Evolutionary conservation across 2,329 filamentous ascomycete genomes (phyloP), one percentile per base, ranked within the genome.

Genomic region (Zymoseptoria brevis): DNA sequence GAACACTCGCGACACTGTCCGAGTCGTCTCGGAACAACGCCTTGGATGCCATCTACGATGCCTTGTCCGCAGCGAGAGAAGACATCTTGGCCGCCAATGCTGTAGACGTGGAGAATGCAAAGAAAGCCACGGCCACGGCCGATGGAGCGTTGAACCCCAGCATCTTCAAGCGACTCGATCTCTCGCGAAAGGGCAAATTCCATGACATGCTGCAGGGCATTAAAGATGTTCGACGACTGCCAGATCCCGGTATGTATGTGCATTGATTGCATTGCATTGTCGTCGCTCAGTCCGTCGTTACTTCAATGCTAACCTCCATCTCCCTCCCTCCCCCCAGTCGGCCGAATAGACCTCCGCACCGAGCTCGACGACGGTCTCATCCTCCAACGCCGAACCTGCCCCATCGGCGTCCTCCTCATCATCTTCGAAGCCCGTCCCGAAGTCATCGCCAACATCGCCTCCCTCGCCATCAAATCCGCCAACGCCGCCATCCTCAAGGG

Each of bases 171-270:
- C 83, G 94, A 58, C 81, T 99, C 62, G 93, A 99, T 74, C 79
- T 99, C 54, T 86, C 85, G 54, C 88, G 89, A 73, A 84, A 85
- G 71, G 93, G 93, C 60, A 97, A 97, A 77, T 99, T 88, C 80
- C 92, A 96, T 71, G 94, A 97, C 71, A 97, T 99, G 94, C 81
- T 99, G 64, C 88, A 92, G 77, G 94, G 94, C 24, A 95, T 99
- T 62, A 76, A 95, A 61, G 90, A 96, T 75, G 94, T 99, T 62
- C 83, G 88, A 65, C 82, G 84, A 55, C 81, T 99, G 26, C 83
- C 88, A 54, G 94, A 99, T 76, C 94, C 94, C 66, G 83, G 90
- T 94, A 80, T 69, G 83, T n/a, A n/a, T n/a, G n/a, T n/a, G n/a
- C n/a, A n/a, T n/a, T n/a, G n/a, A n/a, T n/a, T n/a, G n/a, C n/a